phyloP scores from a whole-genome alignment of 2,329 filamentous ascomycete species.

The Cladosporium sp. region DNA sequence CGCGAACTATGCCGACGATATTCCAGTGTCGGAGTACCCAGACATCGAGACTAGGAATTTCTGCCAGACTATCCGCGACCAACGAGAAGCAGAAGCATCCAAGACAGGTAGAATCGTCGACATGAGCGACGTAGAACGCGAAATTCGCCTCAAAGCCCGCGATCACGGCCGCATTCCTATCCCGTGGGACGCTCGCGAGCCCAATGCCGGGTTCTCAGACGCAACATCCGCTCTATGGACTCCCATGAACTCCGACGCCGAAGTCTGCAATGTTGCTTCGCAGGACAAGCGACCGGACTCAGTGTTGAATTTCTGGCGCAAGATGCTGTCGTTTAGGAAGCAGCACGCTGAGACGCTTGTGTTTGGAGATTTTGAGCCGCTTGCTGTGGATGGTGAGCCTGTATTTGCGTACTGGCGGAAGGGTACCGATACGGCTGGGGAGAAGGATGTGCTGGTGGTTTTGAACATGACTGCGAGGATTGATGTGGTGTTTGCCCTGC shows the following conservation, averaged over 20 bases:
- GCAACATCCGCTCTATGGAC: slow-evolving; percentile 21
- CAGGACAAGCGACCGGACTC: slow-evolving; percentile 19
- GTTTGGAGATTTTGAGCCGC: slow-evolving; percentile 23
- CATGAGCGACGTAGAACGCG: slow-evolving; percentile 44
- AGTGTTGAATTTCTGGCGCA: slow-evolving; percentile 24
- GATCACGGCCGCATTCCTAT: slow-evolving; percentile 72
- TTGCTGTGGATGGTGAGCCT: slow-evolving; percentile 20
- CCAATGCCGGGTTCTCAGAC: slow-evolving; percentile 15
- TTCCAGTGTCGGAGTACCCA: slow-evolving; percentile 40
- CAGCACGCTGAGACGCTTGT: slow-evolving; percentile 20
- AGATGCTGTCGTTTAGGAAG: slow-evolving; percentile 22
- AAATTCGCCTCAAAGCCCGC: slow-evolving; percentile 59
- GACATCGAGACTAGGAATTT: slow-evolving; percentile 54
- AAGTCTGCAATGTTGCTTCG: slow-evolving; percentile 21
- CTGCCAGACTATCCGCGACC: slow-evolving; percentile 46
- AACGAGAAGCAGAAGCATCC: slow-evolving; percentile 6
- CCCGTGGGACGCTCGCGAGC: slow-evolving; percentile 59
- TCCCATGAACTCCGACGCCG: slow-evolving; percentile 26
- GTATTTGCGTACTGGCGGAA: slow-evolving; percentile 25
- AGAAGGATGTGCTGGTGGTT: slow-evolving; percentile 23
- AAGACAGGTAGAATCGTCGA: slow-evolving; percentile 24
- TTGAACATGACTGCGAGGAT: slow-evolving; percentile 24
- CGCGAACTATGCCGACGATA: slow-evolving; percentile 49
- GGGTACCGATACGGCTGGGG: neutral
- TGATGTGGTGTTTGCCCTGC: slow-evolving; percentile 21